Percentiles rank a stretch among this genome's conserved stretches.
Conservation (phyloP, 2,329 filamentous ascomycete genomes). For the Neofusicoccum kwambonambiense region DNA sequence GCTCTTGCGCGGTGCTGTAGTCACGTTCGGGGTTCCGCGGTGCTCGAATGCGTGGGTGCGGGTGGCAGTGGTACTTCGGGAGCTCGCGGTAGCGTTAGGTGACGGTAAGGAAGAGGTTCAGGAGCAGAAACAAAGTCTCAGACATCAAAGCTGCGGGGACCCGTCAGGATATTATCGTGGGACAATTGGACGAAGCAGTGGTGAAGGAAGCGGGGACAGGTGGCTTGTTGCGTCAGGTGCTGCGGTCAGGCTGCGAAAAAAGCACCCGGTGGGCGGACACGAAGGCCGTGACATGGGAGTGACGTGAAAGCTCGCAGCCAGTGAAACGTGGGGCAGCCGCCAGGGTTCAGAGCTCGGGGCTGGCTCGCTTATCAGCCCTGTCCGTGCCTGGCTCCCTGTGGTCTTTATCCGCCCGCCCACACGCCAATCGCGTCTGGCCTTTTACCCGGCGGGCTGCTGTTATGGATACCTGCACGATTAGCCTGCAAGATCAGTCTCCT, state of each 20-base stretch:
- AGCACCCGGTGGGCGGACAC: slow-evolving; percentile 2
- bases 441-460: not conserved
- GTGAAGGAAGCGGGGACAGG: not conserved
- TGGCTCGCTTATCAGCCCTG: not conserved
- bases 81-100: not conserved
- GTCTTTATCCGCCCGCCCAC: not conserved
- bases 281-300: not conserved
- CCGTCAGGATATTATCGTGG: not conserved
- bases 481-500: not conserved
- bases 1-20: not conserved
- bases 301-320: not conserved
- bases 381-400: not conserved
- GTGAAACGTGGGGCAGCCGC: not conserved
- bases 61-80: not conserved
- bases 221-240: not conserved
- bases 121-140: not conserved
- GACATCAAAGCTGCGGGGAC: slow-evolving; percentile 6
- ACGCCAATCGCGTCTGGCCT: not conserved
- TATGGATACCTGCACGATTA: not conserved
- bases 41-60: no score
- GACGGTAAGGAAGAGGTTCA: slow-evolving; percentile 11
- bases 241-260: slow-evolving; percentile 3
- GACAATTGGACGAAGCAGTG: not conserved
- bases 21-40: no score
- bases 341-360: not conserved